These are phyloP conservation scores for Rhizopus arrhizus DNA, from an alignment of 371 early-diverging fungal species.

Conservation along the genomic window DNA sequence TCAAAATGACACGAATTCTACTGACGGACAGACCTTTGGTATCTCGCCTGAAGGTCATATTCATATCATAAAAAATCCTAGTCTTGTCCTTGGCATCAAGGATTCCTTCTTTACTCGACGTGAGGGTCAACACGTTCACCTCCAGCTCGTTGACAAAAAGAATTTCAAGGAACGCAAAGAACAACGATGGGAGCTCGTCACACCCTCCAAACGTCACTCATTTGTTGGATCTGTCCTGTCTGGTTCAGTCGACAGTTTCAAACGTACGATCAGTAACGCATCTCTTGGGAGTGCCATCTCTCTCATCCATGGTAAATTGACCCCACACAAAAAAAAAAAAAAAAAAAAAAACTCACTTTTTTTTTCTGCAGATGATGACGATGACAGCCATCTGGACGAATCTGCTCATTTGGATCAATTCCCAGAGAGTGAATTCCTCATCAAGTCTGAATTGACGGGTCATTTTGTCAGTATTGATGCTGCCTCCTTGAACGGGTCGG, in stretches of 20 bases:
- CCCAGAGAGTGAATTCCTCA: constrained; percentile 44
- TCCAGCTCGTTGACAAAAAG: constrained; percentile 36
- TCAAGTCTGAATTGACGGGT: constrained; percentile 45
- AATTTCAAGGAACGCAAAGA: constrained; percentile 36
- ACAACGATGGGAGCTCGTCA: constrained; percentile 49
- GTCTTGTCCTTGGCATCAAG: constrained; percentile 57
- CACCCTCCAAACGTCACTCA: constrained; percentile 30
- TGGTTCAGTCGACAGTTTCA: constrained; percentile 22
- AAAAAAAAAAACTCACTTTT: not conserved
- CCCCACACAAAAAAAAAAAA: not conserved
- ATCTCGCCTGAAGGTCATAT: constrained; percentile 46
- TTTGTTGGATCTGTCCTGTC: not conserved
- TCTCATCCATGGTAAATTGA: constrained; percentile 8
- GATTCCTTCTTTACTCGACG: constrained; percentile 50
- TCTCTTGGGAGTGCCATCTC: constrained; percentile 26
- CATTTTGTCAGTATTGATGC: constrained; percentile 43
- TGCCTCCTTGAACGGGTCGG: constrained; percentile 22
- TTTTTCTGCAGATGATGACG: constrained; percentile 16
- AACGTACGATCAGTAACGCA: constrained; percentile 32
- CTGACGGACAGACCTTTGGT: constrained; percentile 34
- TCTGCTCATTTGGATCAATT: constrained; percentile 30
- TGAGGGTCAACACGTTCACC: constrained; percentile 50
- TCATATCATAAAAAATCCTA: constrained; percentile 38
- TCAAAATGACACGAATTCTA: constrained; percentile 34
- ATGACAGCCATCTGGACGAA: constrained; percentile 32